phyloP scores from a whole-genome alignment of 73 alveolate genomes.

The Paramecium sexaurelia region DNA sequence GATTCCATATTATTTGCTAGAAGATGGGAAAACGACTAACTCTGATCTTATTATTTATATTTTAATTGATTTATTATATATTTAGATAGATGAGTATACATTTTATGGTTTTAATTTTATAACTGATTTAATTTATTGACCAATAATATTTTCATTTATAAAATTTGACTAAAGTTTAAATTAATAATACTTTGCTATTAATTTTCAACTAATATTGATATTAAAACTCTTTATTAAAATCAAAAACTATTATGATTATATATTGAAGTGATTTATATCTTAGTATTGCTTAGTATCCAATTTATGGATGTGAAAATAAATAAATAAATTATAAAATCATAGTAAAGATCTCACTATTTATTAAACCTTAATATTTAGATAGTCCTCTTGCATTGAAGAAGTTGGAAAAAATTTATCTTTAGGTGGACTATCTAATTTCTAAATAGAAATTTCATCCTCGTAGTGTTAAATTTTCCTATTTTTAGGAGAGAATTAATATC shows the following conservation, averaged over 20 bases:
- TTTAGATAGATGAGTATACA: not conserved
- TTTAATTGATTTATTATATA: not conserved
- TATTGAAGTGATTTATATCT: too few relatives aligned
- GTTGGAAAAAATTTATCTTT: constrained; percentile 1
- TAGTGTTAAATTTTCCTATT: not conserved
- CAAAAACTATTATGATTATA: too few relatives aligned
- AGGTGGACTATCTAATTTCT: constrained; percentile 6
- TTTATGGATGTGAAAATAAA: too few relatives aligned
- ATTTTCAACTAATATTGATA: too few relatives aligned
- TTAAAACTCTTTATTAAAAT: too few relatives aligned
- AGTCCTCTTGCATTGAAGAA: constrained; percentile 2
- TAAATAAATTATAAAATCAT: not conserved
- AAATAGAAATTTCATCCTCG: not conserved
- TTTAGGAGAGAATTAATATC: not conserved
- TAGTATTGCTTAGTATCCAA: too few relatives aligned
- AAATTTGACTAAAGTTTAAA: too few relatives aligned
- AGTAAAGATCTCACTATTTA: not conserved
- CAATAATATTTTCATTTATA: too few relatives aligned
- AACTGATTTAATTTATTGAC: too few relatives aligned
- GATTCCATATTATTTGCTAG: constrained; percentile 15
- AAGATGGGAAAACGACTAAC: constrained; percentile 13
- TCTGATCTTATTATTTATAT: not conserved
- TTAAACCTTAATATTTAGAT: not conserved
- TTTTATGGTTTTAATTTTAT: too few relatives aligned
- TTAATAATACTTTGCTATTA: too few relatives aligned